Evolutionary conservation across 306 rosid species (phyloP).

Genomic region (Trifolium pratense): DNA sequence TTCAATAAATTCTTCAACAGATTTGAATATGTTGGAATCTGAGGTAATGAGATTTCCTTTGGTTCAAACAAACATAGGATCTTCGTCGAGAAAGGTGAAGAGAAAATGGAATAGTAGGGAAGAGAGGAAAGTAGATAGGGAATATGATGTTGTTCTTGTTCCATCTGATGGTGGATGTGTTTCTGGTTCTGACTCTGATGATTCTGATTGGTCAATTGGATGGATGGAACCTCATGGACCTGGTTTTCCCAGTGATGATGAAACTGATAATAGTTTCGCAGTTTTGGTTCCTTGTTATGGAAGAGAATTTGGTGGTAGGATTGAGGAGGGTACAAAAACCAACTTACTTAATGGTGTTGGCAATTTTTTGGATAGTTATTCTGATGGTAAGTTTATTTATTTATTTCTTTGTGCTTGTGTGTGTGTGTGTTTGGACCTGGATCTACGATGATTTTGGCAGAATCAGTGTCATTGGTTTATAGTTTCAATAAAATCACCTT

Average conservation of each 20-base stretch:
- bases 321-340: slow-evolving; percentile 50
- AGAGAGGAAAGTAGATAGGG: slow-evolving; percentile 81
- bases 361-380: slow-evolving; percentile 64
- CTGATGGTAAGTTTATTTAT: slow-evolving; percentile 69
- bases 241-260: slow-evolving; percentile 83
- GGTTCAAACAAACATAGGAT: slow-evolving; percentile 57
- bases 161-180: slow-evolving; percentile 92
- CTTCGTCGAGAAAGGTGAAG: slow-evolving; percentile 79
- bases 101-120: slow-evolving; percentile 89
- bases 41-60: slow-evolving; percentile 76
- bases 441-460: background rate
- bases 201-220: slow-evolving; percentile 95
- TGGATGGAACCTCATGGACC: slow-evolving; percentile 98
- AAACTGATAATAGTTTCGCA: slow-evolving; percentile 82
- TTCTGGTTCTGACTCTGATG: slow-evolving; percentile 88
- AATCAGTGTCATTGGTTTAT: background rate
- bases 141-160: slow-evolving; percentile 86
- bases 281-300: slow-evolving; percentile 95
- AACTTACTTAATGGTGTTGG: slow-evolving; percentile 61
- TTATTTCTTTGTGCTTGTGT: no score
- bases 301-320: slow-evolving; percentile 50
- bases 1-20: slow-evolving; percentile 59
- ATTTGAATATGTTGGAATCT: slow-evolving; percentile 64
- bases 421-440: background rate
- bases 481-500: no score